These are phyloP conservation scores for Pouteria glomerata DNA, from an alignment of 148 eudicot species.

Conservation along the genomic window DNA sequence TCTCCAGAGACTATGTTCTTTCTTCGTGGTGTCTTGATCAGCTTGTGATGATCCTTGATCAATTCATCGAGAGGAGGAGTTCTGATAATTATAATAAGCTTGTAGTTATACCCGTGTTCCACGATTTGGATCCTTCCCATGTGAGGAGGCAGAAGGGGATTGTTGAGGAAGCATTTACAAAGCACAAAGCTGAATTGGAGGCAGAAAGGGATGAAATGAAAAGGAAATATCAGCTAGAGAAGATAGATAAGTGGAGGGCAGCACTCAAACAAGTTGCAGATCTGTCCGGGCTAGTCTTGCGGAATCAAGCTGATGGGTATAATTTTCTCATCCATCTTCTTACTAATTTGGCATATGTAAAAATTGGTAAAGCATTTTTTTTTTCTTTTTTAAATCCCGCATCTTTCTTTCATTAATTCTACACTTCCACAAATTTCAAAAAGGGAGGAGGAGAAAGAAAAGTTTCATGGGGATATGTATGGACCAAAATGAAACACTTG, in stretches of 20 bases:
- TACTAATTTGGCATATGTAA: not conserved
- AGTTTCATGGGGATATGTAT: too few species aligned
- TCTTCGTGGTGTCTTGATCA: not conserved
- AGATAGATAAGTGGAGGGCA: not conserved
- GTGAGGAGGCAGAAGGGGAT: not conserved
- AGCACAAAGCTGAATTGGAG: not conserved
- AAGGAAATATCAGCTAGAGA: not conserved
- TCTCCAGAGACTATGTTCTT: not conserved
- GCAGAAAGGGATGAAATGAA: not conserved
- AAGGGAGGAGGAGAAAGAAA: too few species aligned
- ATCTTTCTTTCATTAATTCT: too few species aligned
- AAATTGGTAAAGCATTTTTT: not conserved
- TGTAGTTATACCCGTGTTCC: not conserved
- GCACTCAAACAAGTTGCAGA: not conserved
- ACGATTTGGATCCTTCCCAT: not conserved
- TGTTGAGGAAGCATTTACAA: slow-evolving; percentile 1
- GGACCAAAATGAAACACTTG: too few species aligned
- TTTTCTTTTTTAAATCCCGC: too few species aligned
- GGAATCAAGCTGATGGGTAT: not conserved
- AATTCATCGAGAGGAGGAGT: not conserved
- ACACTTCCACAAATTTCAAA: too few species aligned
- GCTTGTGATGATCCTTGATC: not conserved
- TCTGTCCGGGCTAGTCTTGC: not conserved
- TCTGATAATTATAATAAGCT: too few species aligned
- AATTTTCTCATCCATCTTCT: not conserved